Conservation (phyloP, 2,329 filamentous ascomycete species). For the Chlorencoelia australis region DNA sequence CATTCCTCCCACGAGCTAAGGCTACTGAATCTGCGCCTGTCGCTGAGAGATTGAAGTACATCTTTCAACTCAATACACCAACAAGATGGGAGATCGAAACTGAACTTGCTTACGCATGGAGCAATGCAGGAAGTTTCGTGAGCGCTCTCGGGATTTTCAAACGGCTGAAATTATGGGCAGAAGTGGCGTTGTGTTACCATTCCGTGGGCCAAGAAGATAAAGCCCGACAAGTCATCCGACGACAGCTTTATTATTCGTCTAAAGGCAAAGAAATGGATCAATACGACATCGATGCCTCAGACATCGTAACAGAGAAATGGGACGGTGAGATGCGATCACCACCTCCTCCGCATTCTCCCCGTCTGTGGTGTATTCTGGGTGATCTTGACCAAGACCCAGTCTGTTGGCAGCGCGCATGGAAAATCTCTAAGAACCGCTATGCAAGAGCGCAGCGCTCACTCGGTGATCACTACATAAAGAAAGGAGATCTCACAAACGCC, state of each 20-base stretch:
- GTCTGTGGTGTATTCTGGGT: slow-evolving; percentile 86
- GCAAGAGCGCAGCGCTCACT: slow-evolving; percentile 81
- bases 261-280: slow-evolving; percentile 29
- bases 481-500: slow-evolving; percentile 57
- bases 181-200: slow-evolving; percentile 72
- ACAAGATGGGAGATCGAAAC: slow-evolving; percentile 91
- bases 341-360: slow-evolving; percentile 70
- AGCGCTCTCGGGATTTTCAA: slow-evolving; percentile 96
- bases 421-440: slow-evolving; percentile 69
- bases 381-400: slow-evolving; percentile 68
- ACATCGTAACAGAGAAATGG: slow-evolving; percentile 45
- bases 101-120: slow-evolving; percentile 89
- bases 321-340: slow-evolving; percentile 58
- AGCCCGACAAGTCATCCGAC: slow-evolving; percentile 64
- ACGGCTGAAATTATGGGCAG: slow-evolving; percentile 84
- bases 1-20: slow-evolving; percentile 72
- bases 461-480: slow-evolving; percentile 63
- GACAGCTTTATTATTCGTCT: slow-evolving; percentile 66
- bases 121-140: slow-evolving; percentile 72
- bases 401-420: slow-evolving; percentile 82
- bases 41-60: slow-evolving; percentile 66
- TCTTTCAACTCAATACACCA: slow-evolving; percentile 75
- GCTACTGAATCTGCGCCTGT: slow-evolving; percentile 69
- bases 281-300: slow-evolving; percentile 39
- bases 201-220: slow-evolving; percentile 59